Conservation (phyloP, 371 early-diverging fungal species). For the Syncephalastrum monosporum region DNA sequence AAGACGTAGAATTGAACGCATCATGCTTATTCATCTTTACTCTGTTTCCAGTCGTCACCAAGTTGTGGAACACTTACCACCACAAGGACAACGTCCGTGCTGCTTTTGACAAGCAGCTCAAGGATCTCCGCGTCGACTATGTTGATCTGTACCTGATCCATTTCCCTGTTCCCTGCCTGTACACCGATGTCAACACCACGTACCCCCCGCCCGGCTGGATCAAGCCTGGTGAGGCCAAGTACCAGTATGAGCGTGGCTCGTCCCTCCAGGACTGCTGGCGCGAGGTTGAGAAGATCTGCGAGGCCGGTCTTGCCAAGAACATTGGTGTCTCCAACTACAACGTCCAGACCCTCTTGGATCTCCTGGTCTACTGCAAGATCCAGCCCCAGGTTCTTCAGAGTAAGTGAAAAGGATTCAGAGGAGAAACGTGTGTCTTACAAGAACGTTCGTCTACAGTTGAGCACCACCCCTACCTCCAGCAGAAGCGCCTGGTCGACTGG, state of each 20-base stretch:
- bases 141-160: slow-evolving; percentile 60
- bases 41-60: slow-evolving; percentile 59
- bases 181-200: slow-evolving; percentile 8
- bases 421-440: neutral
- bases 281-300: slow-evolving; percentile 30
- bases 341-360: slow-evolving; percentile 30
- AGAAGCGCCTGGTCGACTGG: slow-evolving; percentile 38
- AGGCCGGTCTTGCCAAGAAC: slow-evolving; percentile 32
- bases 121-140: slow-evolving; percentile 54
- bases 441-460: slow-evolving; percentile 52
- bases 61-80: slow-evolving; percentile 68
- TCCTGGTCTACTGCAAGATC: slow-evolving; percentile 34
- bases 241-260: slow-evolving; percentile 16
- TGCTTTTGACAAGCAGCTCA: slow-evolving; percentile 45
- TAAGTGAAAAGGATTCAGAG: slow-evolving; percentile 1
- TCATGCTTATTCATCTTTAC: neutral
- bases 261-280: slow-evolving; percentile 31
- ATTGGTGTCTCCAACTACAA: slow-evolving; percentile 68
- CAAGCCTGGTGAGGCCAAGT: slow-evolving; percentile 12
- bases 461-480: slow-evolving; percentile 66
- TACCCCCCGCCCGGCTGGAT: slow-evolving; percentile 22
- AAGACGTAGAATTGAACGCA: neutral
- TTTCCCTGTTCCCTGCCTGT: slow-evolving; percentile 30
- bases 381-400: slow-evolving; percentile 25
- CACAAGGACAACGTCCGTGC: slow-evolving; percentile 45